Conservation (phyloP, 163 green algal species). For the Chlorella variabilis region DNA sequence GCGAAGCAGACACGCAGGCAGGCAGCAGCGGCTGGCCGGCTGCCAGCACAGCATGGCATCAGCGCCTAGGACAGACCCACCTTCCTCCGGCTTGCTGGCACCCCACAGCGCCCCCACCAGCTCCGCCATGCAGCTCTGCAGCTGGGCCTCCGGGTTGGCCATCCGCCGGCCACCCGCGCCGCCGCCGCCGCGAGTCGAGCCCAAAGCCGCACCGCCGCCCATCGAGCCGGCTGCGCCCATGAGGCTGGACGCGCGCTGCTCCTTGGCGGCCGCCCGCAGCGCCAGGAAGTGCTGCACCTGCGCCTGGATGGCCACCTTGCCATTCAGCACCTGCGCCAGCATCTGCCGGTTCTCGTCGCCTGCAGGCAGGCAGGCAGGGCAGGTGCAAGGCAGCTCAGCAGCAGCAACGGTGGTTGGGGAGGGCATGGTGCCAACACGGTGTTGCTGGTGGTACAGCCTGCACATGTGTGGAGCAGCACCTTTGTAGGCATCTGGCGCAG, state of each 20-base stretch:
- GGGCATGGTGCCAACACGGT: too few species aligned
- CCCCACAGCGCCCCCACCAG: slow-evolving; percentile 39
- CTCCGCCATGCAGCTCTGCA: slow-evolving; percentile 11
- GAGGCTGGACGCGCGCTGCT: slow-evolving; percentile 27
- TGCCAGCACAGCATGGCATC: background rate
- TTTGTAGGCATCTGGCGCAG: too few species aligned
- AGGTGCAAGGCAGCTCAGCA: too few species aligned
- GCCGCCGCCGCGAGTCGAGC: background rate
- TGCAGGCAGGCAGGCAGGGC: background rate
- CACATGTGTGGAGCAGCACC: too few species aligned
- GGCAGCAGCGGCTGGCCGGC: too few species aligned
- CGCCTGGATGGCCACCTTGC: slow-evolving; percentile 35
- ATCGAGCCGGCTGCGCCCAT: slow-evolving; percentile 6
- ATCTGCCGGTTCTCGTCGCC: slow-evolving; percentile 9
- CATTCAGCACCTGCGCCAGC: slow-evolving; percentile 36
- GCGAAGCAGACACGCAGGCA: too few species aligned
- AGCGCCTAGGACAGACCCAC: too few species aligned
- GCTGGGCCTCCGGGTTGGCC: slow-evolving; percentile 1
- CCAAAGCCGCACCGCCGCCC: slow-evolving; percentile 21
- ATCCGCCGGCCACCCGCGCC: background rate
- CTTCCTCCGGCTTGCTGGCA: slow-evolving; percentile 38
- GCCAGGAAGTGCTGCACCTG: slow-evolving; percentile 40
- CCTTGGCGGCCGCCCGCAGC: slow-evolving; percentile 31
- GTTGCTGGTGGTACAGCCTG: too few species aligned
- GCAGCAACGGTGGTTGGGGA: too few species aligned